These are phyloP conservation scores for Lentinus tigrinus DNA, from an alignment of 768 basidiomycete species.

Conservation along the genomic window DNA sequence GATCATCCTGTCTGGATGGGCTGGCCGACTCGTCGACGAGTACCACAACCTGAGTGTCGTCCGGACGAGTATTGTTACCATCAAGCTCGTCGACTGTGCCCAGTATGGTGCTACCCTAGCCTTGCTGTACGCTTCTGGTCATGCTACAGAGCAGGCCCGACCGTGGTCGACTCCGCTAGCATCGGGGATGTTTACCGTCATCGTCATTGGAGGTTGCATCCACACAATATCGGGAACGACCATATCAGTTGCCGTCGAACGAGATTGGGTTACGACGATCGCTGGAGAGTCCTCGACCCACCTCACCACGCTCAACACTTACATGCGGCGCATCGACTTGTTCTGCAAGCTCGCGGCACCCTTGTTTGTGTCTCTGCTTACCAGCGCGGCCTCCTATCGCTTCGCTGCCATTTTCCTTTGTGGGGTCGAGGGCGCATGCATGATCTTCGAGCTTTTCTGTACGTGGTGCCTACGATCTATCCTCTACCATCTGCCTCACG, in stretches of 20 bases:
- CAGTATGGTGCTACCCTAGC: constrained; percentile 36
- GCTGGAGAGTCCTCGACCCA: constrained; percentile 31
- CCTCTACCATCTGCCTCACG: not conserved
- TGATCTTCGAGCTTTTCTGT: constrained; percentile 43
- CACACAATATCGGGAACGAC: constrained; percentile 41
- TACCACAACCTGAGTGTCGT: constrained; percentile 37
- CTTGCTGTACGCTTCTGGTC: constrained; percentile 23
- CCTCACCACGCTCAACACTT: constrained; percentile 45
- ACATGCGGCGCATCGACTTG: constrained; percentile 42
- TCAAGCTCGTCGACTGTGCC: constrained; percentile 37
- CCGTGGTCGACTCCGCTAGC: constrained; percentile 17
- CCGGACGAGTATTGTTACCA: constrained; percentile 35
- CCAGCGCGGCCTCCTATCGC: constrained; percentile 34
- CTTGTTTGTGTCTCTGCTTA: constrained; percentile 48
- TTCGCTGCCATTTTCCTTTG: constrained; percentile 35
- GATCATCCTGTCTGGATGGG: constrained; percentile 40
- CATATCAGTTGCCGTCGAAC: constrained; percentile 45
- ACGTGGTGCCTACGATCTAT: not conserved
- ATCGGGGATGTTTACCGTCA: constrained; percentile 33
- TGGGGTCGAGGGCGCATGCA: constrained; percentile 33
- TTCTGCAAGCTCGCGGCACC: constrained; percentile 50
- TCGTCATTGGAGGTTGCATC: constrained; percentile 34
- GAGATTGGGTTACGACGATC: constrained; percentile 51
- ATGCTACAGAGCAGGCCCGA: not conserved
- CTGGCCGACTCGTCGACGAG: constrained; percentile 44